These are phyloP conservation scores for Hymenoscyphus linearis DNA, from an alignment of 2,329 filamentous ascomycete species.

Conservation along the genomic window DNA sequence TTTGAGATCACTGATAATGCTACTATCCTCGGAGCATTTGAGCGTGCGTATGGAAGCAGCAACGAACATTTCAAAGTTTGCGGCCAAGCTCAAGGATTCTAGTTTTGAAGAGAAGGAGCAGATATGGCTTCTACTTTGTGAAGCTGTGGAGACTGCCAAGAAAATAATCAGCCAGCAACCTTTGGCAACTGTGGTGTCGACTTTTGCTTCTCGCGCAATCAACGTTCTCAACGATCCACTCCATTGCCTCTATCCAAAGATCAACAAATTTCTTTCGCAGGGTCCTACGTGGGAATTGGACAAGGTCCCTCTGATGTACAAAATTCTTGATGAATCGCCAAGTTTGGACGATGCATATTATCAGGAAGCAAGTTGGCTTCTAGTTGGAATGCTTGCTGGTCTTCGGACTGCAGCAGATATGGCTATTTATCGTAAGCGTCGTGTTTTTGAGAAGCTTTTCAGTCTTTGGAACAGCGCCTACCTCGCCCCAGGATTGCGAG, in stretches of 20 bases:
- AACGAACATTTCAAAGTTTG: slow-evolving; percentile 61
- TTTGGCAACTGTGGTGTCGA: slow-evolving; percentile 68
- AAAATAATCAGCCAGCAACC: slow-evolving; percentile 48
- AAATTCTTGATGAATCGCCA: slow-evolving; percentile 59
- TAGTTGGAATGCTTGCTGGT: slow-evolving; percentile 64
- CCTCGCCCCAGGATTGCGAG: slow-evolving; percentile 47
- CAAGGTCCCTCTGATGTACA: slow-evolving; percentile 65
- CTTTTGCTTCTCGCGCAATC: slow-evolving; percentile 68
- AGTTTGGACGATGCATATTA: slow-evolving; percentile 68
- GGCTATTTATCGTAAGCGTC: slow-evolving; percentile 53
- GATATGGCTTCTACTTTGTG: slow-evolving; percentile 72
- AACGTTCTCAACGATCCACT: slow-evolving; percentile 69
- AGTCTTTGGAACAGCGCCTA: slow-evolving; percentile 64
- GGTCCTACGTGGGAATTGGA: slow-evolving; percentile 71
- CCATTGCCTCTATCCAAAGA: slow-evolving; percentile 77
- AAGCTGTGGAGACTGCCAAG: slow-evolving; percentile 70
- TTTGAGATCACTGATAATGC: slow-evolving; percentile 62
- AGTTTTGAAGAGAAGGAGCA: slow-evolving; percentile 71
- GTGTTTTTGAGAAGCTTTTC: slow-evolving; percentile 71
- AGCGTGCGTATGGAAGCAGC: slow-evolving; percentile 77
- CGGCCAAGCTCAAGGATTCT: slow-evolving; percentile 58
- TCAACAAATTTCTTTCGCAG: slow-evolving; percentile 78
- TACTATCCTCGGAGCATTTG: slow-evolving; percentile 68
- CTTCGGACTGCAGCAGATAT: slow-evolving; percentile 56
- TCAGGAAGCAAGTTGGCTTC: slow-evolving; percentile 68